phyloP scores from a whole-genome alignment of 1,284 basidiomycete genomes.

The Fomitopsis betulina region DNA sequence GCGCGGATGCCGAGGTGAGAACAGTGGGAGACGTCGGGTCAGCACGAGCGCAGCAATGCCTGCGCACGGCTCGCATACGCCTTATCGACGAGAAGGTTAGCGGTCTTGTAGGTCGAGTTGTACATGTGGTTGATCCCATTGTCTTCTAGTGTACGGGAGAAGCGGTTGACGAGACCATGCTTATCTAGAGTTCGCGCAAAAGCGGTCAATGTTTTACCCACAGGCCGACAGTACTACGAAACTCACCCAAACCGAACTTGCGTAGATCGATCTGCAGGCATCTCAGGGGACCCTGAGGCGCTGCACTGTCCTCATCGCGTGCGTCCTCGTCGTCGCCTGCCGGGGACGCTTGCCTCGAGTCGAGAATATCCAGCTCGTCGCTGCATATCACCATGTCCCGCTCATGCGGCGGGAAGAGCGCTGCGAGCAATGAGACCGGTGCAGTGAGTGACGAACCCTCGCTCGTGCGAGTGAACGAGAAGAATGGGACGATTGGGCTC shows the following conservation, averaged over 20 bases:
- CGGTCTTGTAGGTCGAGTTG: conserved; percentile 80
- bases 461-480: conserved; percentile 70
- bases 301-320: conserved; percentile 29
- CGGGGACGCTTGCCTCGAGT: conserved; percentile 36
- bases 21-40: conserved; percentile 7
- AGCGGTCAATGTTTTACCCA: background rate
- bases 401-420: conserved; percentile 61
- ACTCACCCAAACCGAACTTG: conserved; percentile 62
- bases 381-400: conserved; percentile 72
- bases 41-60: conserved; percentile 26
- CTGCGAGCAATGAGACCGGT: conserved; percentile 54
- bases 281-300: conserved; percentile 39
- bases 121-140: conserved; percentile 81
- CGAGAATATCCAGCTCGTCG: conserved; percentile 56
- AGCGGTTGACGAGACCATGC: conserved; percentile 72
- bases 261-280: conserved; percentile 70
- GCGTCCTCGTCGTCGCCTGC: conserved; percentile 29
- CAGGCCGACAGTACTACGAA: background rate
- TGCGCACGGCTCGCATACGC: conserved; percentile 27
- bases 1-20: too few species aligned
- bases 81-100: conserved; percentile 64
- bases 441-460: conserved; percentile 72
- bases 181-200: conserved; percentile 44
- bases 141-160: conserved; percentile 66
- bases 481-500: conserved; percentile 50